Evolutionary conservation across 768 basidiomycete genomes (phyloP), one percentile per base, ranked within the genome.

Genomic region (Termitomyces sp.): DNA sequence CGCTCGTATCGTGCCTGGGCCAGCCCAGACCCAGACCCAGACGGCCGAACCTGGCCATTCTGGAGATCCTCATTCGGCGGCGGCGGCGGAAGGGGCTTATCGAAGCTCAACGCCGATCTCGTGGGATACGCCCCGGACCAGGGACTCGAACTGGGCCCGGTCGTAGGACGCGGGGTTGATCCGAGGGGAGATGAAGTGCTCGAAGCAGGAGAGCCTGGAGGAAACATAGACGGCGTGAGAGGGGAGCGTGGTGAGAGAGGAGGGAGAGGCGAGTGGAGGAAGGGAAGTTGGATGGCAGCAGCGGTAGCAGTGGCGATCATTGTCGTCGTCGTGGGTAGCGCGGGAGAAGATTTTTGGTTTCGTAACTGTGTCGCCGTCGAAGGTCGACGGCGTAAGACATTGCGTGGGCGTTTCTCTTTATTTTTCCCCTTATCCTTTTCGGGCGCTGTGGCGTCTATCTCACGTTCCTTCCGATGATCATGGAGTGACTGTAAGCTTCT

Each of bases 341-440:
- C 38, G 42, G 58, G 54, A 2, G 46, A 20, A 4, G 54, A 56
- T 49, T 60, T 60, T 42, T 55, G 13, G 15, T n/a, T 56, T 1
- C 38, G 56, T 7, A 2, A 28, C 7, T 55, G 24, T 13, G 38
- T 11, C 7, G 62, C 59, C 16, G 24, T 54, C 2, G 65, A 64
- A 3, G 65, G 62, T 0, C 62, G 62, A 7, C 64, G 59, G 7
- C 59, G 59, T 7, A 65, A 54, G 2, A 67, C 62, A 32, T 67
- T 65, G 18, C 62, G 58, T 7, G 32, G 45, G 6, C 64, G 61
- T 18, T 57, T 61, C 13, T 55, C 62, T 48, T 61, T 67, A 1
- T 18, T 4, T 13, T 55, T 42, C 9, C 24, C 7, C 11, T 38
- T 53, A 38, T 55, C 54, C 39, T n/a, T 55, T 28, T 42, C 39